These are phyloP conservation scores for Entoloma clypeatum DNA, from an alignment of 1,284 basidiomycete species.

Conservation along the genomic window DNA sequence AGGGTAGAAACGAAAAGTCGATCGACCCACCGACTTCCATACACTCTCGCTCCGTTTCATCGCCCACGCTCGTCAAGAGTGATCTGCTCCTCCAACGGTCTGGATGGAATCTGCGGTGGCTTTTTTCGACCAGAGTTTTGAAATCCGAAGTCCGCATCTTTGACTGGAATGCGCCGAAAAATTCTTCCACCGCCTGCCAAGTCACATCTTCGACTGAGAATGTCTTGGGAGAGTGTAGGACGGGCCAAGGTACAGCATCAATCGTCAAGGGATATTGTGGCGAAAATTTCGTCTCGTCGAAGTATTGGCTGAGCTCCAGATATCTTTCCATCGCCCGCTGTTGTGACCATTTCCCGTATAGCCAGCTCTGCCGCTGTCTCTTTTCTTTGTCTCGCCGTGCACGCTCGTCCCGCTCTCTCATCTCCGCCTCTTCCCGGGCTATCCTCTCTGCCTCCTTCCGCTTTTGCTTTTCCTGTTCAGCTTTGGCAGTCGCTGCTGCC, in stretches of 20 bases:
- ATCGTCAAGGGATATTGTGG: constrained; percentile 47
- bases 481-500: constrained; percentile 29
- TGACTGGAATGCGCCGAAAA: constrained; percentile 51
- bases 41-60: constrained; percentile 49
- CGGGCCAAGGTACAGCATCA: constrained; percentile 69
- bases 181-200: constrained; percentile 65
- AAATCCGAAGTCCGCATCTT: constrained; percentile 58
- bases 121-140: constrained; percentile 60
- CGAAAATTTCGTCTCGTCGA: constrained; percentile 58
- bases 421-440: constrained; percentile 30
- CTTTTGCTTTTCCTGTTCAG: constrained; percentile 34
- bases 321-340: constrained; percentile 65
- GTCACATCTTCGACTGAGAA: constrained; percentile 61
- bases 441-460: constrained; percentile 23
- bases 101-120: constrained; percentile 65
- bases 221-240: constrained; percentile 46
- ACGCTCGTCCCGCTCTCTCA: constrained; percentile 25
- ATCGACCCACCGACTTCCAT: constrained; percentile 51
- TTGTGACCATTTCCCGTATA: constrained; percentile 53
- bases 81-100: constrained; percentile 61
- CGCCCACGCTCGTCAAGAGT: constrained; percentile 46
- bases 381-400: constrained; percentile 36
- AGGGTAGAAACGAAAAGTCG: background rate
- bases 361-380: constrained; percentile 47
- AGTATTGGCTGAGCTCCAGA: constrained; percentile 50